A percentile compares a stretch with the other conserved stretches of the same genome.
Conservation (phyloP, 331 rosid species). For the Cucumis variabilis region DNA sequence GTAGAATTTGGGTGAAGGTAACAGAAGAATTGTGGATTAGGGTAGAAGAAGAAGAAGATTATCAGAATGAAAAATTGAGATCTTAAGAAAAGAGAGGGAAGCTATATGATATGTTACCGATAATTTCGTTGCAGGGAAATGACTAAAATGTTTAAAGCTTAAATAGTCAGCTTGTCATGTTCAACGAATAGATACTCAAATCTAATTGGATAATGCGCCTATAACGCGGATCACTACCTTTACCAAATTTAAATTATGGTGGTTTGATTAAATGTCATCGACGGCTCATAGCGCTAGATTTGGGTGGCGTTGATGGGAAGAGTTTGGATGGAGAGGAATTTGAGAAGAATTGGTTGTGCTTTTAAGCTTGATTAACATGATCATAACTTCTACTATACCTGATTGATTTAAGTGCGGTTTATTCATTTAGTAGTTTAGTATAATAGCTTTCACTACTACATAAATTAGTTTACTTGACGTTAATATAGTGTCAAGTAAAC, state of each 20-base stretch:
- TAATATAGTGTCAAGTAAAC: too few relatives aligned
- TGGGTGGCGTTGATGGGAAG: constrained; percentile 33
- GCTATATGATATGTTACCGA: constrained; percentile 30
- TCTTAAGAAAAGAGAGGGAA: not conserved
- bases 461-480: too few relatives aligned
- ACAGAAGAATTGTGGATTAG: not conserved
- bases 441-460: too few relatives aligned
- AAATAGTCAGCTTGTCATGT: constrained; percentile 59
- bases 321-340: constrained; percentile 17
- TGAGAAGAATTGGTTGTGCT: constrained; percentile 61
- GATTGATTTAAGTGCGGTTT: constrained; percentile 31
- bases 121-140: constrained; percentile 47
- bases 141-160: constrained; percentile 53
- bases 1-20: not conserved
- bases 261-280: constrained; percentile 57
- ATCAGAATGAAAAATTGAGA: not conserved
- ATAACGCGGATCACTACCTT: constrained; percentile 63
- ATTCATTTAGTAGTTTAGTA: constrained; percentile 42
- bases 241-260: constrained; percentile 62
- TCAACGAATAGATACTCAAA: constrained; percentile 42
- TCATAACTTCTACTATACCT: constrained; percentile 27
- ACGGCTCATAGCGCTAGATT: constrained; percentile 50
- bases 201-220: constrained; percentile 57
- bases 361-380: constrained; percentile 56
- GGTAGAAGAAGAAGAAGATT: not conserved